phyloP scores from a whole-genome alignment of 164 flowering plant genomes.

The Sextonia rubra region DNA sequence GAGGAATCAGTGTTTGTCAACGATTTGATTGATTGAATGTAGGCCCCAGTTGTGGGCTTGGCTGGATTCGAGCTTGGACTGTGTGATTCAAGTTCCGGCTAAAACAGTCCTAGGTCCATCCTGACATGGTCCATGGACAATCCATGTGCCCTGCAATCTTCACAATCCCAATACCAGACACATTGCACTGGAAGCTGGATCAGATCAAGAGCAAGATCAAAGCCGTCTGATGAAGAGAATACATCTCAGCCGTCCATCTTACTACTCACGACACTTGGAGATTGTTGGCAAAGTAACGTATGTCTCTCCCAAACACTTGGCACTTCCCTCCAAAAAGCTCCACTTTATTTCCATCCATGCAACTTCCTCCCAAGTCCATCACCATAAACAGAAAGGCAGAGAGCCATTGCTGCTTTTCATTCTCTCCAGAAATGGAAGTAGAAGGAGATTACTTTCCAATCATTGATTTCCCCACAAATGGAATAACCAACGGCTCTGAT shows the following conservation, averaged over 20 bases:
- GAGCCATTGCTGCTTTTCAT: neutral
- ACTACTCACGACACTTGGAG: conserved; percentile 1
- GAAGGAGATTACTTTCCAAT: neutral
- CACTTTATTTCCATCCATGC: no score
- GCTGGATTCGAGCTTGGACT: no score
- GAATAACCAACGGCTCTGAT: neutral
- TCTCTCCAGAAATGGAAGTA: neutral
- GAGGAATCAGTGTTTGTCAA: no score
- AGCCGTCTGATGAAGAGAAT: neutral
- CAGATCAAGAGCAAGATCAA: neutral
- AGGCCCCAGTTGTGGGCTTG: no score
- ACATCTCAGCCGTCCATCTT: neutral
- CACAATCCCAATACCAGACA: no score
- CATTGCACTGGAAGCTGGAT: no score
- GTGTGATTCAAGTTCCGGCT: no score
- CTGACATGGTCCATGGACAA: no score
- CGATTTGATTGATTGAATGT: no score
- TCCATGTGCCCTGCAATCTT: no score
- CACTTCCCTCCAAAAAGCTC: neutral
- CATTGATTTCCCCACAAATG: neutral
- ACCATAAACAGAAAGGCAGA: neutral
- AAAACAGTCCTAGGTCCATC: no score
- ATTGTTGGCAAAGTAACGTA: neutral
- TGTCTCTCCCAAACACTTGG: neutral
- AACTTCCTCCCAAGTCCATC: neutral